Evolutionary conservation across 2,329 filamentous ascomycete species (phyloP), one percentile per base, ranked within the genome.

Genomic region (Colletotrichum chrysophilum): DNA sequence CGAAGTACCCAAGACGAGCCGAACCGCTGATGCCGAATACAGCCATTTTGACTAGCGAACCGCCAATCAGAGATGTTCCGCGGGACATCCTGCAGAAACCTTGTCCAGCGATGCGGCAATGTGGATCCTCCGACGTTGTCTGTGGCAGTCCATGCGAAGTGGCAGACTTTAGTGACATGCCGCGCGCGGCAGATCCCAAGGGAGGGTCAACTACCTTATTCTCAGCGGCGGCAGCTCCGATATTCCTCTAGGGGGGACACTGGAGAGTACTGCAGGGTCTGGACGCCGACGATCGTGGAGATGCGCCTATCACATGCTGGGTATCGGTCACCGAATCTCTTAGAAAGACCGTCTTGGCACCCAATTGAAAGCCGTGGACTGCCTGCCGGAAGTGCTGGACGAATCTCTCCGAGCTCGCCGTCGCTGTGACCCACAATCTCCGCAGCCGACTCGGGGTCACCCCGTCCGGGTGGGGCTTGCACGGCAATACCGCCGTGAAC

Each of bases 211-310:
- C 5, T 21, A 52, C 43, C 43, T 52, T 52, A 48, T 4, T 52
- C 4, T 0, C 43, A 48, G 43, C 43, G 43, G 43, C 2, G 43
- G n/a, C 43, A 13, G 43, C 10, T 52, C 43, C 43, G 43, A 1
- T 1, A 4, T 0, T 21, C 1, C 10, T 4, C 1, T 13, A 0
- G 2, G 5, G 1, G 10, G 21, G 21, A 24, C 21, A 24, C 21
- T 24, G 21, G 2, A 24, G 6, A 52, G 10, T 2, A 13, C 0
- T 13, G 6, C 43, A 13, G n/a, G 43, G 43, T 4, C 43, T 52
- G n/a, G n/a, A 52, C 12, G 10, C n/a, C 10, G 43, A 13, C 2
- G 43, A 52, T 7, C 43, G 9, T 52, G 43, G 43, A 13, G 0
- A 52, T 52, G 4, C n/a, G 43, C 43, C 43, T 52, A 21, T 13